These are phyloP conservation scores for Giardia duodenalis DNA, from an alignment of 208 protist genomes.

Conservation along the genomic window DNA sequence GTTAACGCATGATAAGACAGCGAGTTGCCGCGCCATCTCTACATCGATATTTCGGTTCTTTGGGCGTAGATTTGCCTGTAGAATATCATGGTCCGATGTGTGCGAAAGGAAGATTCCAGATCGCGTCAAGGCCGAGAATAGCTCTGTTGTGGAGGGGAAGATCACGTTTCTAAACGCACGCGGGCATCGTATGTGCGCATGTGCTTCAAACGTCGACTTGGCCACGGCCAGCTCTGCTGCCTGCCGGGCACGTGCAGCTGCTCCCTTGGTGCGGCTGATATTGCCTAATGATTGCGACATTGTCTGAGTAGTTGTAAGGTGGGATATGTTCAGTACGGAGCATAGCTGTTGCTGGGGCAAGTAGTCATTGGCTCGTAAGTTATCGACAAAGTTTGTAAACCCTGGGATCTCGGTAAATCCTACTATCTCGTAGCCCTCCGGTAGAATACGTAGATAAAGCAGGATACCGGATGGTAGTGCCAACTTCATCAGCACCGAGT, in stretches of 20 bases:
- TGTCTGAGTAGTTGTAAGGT: not conserved
- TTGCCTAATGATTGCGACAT: too few species aligned
- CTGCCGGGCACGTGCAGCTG: not conserved
- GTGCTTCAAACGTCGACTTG: not conserved
- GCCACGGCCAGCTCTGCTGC: not conserved
- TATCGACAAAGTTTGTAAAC: not conserved
- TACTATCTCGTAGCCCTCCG: slow-evolving; percentile 11
- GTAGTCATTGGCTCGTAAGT: not conserved
- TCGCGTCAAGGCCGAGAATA: not conserved
- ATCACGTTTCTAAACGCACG: not conserved
- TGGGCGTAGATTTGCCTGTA: not conserved
- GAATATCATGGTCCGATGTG: not conserved
- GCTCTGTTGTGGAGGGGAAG: not conserved
- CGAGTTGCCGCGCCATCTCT: not conserved
- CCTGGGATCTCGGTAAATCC: not conserved
- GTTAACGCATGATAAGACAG: not conserved
- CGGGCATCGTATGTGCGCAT: not conserved
- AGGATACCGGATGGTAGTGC: not conserved
- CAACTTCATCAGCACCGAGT: not conserved
- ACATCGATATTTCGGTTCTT: not conserved
- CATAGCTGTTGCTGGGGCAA: not conserved
- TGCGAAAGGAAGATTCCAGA: slow-evolving; percentile 9
- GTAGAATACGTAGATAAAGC: not conserved
- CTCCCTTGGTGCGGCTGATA: not conserved
- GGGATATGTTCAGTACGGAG: not conserved